Evolutionary conservation across 371 early-diverging fungal genomes (phyloP), one percentile per base, ranked within the genome.

Genomic region (Apophysomyces trapeziformis): DNA sequence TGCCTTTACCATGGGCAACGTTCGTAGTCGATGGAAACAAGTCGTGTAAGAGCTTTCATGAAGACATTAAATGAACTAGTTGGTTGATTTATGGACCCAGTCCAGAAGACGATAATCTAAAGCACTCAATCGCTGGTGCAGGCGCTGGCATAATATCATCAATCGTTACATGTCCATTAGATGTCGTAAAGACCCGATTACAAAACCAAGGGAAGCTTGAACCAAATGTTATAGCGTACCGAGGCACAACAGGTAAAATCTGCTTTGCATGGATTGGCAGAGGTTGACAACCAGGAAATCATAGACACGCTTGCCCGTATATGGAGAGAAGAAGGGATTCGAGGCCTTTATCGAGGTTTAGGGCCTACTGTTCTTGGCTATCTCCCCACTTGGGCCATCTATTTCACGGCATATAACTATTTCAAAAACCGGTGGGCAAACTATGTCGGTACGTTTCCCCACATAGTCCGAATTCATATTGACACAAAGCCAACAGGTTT

Each of bases 141-240:
- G 90, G 90, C 57, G 93, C 95, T 38, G 96, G 95, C 56, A 81
- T 87, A 63, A 89, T 92, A 26, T 89, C 95, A 14, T 88, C 95
- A 2, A 81, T 95, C 13, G 85, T 94, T 11, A 93, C 95, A 12
- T 92, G 93, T 71, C 99, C 99, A 6, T 81, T 98, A 36, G 99
- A 98, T 78, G 96, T 98, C 16, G 92, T 94, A 47, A 98, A 98
- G 70, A 93, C 96, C 12, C 85, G 97, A 37, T 80, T 97, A 62
- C 99, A 98, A 77, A 96, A 96, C 73, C 95, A 96, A 69, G 83
- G 95, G 13, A 87, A 89, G 8, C 32, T 83, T 9, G 62, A 68
- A 21, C 69, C 73, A 9, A 70, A 71, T 60, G 64, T 67, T 7
- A 47, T 63, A n/a, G 36, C 57, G 18, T 84, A 85, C 65, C 71